Conservation (phyloP, 805 yeast genomes). For the Maudiozyma pseudohumilis region DNA sequence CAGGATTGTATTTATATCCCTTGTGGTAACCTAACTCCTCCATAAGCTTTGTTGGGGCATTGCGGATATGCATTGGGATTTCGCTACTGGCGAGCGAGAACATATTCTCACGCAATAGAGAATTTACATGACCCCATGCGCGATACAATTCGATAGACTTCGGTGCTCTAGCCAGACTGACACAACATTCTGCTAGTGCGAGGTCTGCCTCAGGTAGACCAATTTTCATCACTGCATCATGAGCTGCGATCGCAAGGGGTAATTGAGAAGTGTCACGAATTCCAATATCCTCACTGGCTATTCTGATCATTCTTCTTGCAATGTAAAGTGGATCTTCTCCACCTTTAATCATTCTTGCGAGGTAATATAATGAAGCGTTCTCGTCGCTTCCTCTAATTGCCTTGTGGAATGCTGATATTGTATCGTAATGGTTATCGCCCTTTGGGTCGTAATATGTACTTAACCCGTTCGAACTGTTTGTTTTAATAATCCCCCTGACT, state of each 20-base stretch:
- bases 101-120: conserved; percentile 44
- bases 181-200: conserved; percentile 84
- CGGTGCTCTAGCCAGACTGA: conserved; percentile 74
- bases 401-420: conserved; percentile 93
- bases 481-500: conserved; percentile 35
- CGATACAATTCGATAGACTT: conserved; percentile 82
- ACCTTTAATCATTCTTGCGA: conserved; percentile 80
- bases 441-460: conserved; percentile 56
- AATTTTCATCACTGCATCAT: conserved; percentile 76
- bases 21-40: conserved; percentile 76
- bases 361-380: conserved; percentile 80
- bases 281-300: conserved; percentile 94
- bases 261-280: conserved; percentile 70
- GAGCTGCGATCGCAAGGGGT: conserved; percentile 79
- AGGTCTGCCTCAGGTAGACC: conserved; percentile 94
- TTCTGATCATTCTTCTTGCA: conserved; percentile 83
- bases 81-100: conserved; percentile 39
- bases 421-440: conserved; percentile 91
- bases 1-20: conserved; percentile 84
- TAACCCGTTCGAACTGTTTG: conserved; percentile 36
- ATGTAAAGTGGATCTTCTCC: conserved; percentile 92
- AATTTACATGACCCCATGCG: conserved; percentile 63
- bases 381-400: conserved; percentile 82
- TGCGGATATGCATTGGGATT: conserved; percentile 71
- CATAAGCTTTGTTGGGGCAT: conserved; percentile 93